A percentile compares a stretch with the other conserved stretches of the same genome.
Conservation (phyloP, 768 basidiomycete species). For the Mycena olivaceomarginata region DNA sequence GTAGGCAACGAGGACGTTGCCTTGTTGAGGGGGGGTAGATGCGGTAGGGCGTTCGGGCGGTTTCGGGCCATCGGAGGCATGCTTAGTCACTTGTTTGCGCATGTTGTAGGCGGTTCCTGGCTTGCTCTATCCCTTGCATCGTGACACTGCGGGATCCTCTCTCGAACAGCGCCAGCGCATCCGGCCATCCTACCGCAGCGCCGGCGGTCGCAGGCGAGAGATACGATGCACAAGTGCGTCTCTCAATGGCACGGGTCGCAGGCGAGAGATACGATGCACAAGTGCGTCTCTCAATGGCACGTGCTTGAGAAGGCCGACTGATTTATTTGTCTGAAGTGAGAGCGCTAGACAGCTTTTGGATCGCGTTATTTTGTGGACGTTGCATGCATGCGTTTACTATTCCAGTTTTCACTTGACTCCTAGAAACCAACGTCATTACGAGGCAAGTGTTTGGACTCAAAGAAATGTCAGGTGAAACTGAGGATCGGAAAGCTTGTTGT, state of each 20-base stretch:
- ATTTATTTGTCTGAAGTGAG: conserved; percentile 20
- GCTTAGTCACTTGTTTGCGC: too few relatives aligned
- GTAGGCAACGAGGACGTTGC: too few relatives aligned
- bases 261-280: conserved; percentile 30
- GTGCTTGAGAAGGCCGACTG: neutral
- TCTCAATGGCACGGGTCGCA: conserved; percentile 7
- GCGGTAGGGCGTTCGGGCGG: too few relatives aligned
- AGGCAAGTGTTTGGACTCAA: conserved; percentile 13
- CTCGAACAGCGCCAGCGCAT: too few relatives aligned
- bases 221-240: conserved; percentile 36
- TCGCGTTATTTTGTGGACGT: conserved; percentile 44
- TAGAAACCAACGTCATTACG: conserved; percentile 45
- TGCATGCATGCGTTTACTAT: conserved; percentile 26
- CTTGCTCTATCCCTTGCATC: too few relatives aligned
- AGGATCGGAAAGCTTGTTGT: conserved; percentile 31
- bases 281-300: conserved; percentile 18
- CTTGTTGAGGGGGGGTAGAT: too few relatives aligned
- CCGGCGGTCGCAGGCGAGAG: too few relatives aligned
- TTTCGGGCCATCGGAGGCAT: too few relatives aligned
- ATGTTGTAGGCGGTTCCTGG: too few relatives aligned
- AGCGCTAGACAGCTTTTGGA: conserved; percentile 42
- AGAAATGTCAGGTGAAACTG: neutral
- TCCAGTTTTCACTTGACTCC: neutral
- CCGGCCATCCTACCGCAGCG: too few relatives aligned
- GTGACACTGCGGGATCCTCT: too few relatives aligned